phyloP scores from a whole-genome alignment of 208 protist genomes.

The Tetramitus jugosus region DNA sequence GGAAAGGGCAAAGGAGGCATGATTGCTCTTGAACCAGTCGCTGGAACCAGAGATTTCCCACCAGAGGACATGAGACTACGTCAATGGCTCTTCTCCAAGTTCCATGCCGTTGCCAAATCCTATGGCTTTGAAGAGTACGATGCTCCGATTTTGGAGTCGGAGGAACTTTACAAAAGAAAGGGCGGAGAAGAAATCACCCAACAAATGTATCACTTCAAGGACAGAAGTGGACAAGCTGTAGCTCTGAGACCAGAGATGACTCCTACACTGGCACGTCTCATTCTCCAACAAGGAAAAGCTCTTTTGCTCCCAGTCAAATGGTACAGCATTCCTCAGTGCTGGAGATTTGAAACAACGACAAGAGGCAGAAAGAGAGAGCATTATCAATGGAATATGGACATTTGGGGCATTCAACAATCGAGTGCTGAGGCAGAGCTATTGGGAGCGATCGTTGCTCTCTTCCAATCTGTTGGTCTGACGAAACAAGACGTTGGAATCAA shows the following conservation, averaged over 20 bases:
- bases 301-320: conserved; percentile 82
- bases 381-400: conserved; percentile 95
- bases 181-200: conserved; percentile 88
- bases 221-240: conserved; percentile 76
- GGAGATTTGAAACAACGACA: conserved; percentile 86
- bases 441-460: conserved; percentile 62
- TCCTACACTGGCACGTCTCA: conserved; percentile 74
- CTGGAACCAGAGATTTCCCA: conserved; percentile 85
- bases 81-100: conserved; percentile 76
- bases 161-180: conserved; percentile 83
- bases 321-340: conserved; percentile 89
- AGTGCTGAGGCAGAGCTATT: conserved; percentile 84
- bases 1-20: background rate
- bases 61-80: conserved; percentile 82
- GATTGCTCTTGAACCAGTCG: conserved; percentile 72
- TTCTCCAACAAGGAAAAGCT: conserved; percentile 70
- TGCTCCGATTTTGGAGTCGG: conserved; percentile 80
- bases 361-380: conserved; percentile 83
- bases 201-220: conserved; percentile 92
- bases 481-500: conserved; percentile 78
- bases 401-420: conserved; percentile 74
- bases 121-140: conserved; percentile 92
- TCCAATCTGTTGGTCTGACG: conserved; percentile 52
- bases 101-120: conserved; percentile 56
- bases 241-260: conserved; percentile 90